A percentile compares a stretch with the other conserved stretches of the same genome.
Conservation (phyloP, 2,329 filamentous ascomycete genomes). For the Amphichorda felina region DNA sequence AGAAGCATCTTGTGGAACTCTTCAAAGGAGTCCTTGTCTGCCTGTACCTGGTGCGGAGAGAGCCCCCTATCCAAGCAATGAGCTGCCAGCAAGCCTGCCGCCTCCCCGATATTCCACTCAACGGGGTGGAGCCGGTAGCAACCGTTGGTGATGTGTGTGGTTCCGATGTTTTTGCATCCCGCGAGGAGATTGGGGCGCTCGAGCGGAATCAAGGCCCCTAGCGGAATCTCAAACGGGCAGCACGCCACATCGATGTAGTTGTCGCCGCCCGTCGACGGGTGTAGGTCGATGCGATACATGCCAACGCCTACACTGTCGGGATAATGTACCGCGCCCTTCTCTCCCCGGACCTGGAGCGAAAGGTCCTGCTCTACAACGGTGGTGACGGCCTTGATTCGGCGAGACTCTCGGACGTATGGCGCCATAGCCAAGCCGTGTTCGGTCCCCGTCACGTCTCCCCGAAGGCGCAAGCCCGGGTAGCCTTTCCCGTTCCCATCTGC, state of each 20-base stretch:
- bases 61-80: constrained; percentile 10
- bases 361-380: constrained; percentile 13
- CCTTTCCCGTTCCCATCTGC: constrained; percentile 11
- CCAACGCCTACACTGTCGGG: constrained; percentile 14
- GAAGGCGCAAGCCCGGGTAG: constrained; percentile 12
- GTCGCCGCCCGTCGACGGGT: constrained; percentile 14
- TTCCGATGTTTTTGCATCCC: constrained; percentile 15
- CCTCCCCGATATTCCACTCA: constrained; percentile 16
- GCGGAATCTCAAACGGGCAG: constrained; percentile 14
- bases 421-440: constrained; percentile 15
- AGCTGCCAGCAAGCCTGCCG: constrained; percentile 11
- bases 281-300: constrained; percentile 16
- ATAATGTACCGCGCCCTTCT: constrained; percentile 11
- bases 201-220: constrained; percentile 11
- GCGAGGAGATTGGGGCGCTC: constrained; percentile 11
- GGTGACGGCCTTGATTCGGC: constrained; percentile 13
- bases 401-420: constrained; percentile 13
- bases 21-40: constrained; percentile 4
- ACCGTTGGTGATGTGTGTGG: constrained; percentile 15
- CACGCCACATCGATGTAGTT: constrained; percentile 17
- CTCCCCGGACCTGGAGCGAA: constrained; percentile 9
- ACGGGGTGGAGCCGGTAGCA: constrained; percentile 15
- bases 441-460: constrained; percentile 14
- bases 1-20: constrained; percentile 5
- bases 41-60: constrained; percentile 11